Base-by-base conservation (phyloP, 108 stramenopile genomes). In the Fragilariopsis cylindrus region DNA sequence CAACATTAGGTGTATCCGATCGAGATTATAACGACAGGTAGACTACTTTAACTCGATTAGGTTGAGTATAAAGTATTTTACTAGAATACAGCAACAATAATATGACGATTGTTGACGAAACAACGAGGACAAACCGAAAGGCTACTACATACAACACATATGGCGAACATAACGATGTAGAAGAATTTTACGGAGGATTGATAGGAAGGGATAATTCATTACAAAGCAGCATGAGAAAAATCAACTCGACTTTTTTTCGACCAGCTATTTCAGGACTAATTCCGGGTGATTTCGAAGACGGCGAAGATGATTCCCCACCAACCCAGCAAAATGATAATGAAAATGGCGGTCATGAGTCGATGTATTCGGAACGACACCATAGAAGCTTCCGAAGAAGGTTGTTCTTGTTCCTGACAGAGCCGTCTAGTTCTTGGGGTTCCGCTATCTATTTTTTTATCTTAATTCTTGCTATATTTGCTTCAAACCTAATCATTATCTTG, bases 351-450 rank as follows among this genome's bases (percentile, higher is more conserved):
- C 40, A 30, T 7, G 4, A 6, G 30, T 11, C 9, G 40, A 4
- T 43, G 7, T 15, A 65, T 47, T 65, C 67, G 5, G 47, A 68
- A 16, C n/a, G 67, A 68, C 12, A 48, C 0, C 48, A 50, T 60
- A 42, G 62, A 72, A 47, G 45, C 30, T 69, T 48, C 70, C 57
- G 84, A 73, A 84, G 88, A 57, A 78, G 80, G 4, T 48, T 87
- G 11, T 88, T 86, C 55, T 67, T 92, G 46, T 52, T 89, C 4
- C 46, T 92, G 63, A 88, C 91, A 19, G 88, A 92, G 53, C 91
- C 91, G 2, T 67, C 79, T 39, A 77, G 87, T 18, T 86, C 85
- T 8, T 66, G 76, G 16, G 49, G 43, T 11, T 78, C 83, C 3
- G 72, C 82, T 11, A 48, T 78, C 8, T 85, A 88, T 64, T 89